These are phyloP conservation scores for Botrytis medusae DNA, from an alignment of 2,329 filamentous ascomycete genomes.

Conservation along the genomic window DNA sequence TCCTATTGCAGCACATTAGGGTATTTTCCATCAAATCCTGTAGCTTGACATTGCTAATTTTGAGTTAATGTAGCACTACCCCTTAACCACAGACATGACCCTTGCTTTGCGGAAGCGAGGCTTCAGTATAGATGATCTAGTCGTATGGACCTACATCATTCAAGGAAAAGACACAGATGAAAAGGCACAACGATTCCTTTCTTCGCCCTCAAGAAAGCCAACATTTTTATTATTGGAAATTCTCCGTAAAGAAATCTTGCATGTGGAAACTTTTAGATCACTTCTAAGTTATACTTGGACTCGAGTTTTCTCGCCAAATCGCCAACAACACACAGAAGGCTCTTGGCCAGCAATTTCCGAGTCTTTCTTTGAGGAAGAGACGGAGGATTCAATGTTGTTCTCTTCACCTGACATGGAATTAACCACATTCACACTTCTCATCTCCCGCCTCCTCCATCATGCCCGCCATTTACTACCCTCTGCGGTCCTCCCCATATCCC, in stretches of 20 bases:
- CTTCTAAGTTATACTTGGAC: conserved; percentile 27
- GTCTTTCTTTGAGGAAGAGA: conserved; percentile 2
- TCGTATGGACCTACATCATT: conserved; percentile 37
- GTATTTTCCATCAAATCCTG: conserved; percentile 4
- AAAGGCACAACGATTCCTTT: conserved; percentile 33
- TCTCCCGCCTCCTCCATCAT: conserved; percentile 33
- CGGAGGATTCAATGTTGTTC: not conserved
- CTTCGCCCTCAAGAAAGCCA: conserved; percentile 25
- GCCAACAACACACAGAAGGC: not conserved
- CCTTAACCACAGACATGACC: not conserved
- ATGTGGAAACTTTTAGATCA: conserved; percentile 27
- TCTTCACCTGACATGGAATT: conserved; percentile 11
- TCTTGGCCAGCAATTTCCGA: not conserved
- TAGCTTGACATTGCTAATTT: not conserved
- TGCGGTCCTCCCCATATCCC: conserved; percentile 32
- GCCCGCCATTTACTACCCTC: conserved; percentile 35
- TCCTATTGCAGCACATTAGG: conserved; percentile 26
- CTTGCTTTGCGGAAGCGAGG: conserved; percentile 20
- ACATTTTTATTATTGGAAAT: conserved; percentile 35
- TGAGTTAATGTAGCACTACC: not conserved
- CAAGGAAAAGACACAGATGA: conserved; percentile 27
- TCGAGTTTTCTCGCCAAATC: conserved; percentile 11
- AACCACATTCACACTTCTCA: conserved; percentile 16
- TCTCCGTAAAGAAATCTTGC: conserved; percentile 28
- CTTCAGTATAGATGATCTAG: conserved; percentile 31